Conservation (phyloP, 73 alveolate species). For the Symbiodinium pilosum region DNA sequence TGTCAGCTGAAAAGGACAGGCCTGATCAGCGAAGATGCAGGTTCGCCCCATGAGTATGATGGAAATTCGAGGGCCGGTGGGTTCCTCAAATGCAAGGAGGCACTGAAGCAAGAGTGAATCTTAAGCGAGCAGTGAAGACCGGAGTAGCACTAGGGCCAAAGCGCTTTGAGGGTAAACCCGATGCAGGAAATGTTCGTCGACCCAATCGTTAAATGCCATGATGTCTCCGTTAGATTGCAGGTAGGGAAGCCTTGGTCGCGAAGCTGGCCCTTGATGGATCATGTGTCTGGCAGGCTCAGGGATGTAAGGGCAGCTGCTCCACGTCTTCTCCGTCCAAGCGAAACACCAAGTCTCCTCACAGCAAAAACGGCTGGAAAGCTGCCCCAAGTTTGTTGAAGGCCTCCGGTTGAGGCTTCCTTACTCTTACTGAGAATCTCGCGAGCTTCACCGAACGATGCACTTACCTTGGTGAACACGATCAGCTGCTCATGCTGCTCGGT, state of each 20-base stretch:
- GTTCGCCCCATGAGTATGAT: slow-evolving; percentile 8
- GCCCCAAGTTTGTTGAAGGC: too few species aligned
- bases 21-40: slow-evolving; percentile 8
- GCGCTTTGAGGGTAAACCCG: not conserved
- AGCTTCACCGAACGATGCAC: not conserved
- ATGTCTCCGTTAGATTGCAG: not conserved
- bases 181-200: not conserved
- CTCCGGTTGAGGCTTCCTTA: too few species aligned
- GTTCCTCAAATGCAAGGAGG: not conserved
- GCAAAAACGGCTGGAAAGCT: not conserved
- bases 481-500: not conserved
- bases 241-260: not conserved
- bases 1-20: too few species aligned
- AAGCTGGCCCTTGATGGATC: not conserved
- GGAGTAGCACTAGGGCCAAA: too few species aligned
- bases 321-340: not conserved
- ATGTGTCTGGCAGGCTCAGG: not conserved
- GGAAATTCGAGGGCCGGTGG: slow-evolving; percentile 3
- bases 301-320: not conserved
- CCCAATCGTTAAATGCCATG: not conserved
- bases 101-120: not conserved
- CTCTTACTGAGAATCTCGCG: not conserved
- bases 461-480: not conserved
- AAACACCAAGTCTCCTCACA: not conserved
- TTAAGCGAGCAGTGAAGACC: too few species aligned